phyloP scores from a whole-genome alignment of 2,329 filamentous ascomycete genomes.

The Fusarium sp. region DNA sequence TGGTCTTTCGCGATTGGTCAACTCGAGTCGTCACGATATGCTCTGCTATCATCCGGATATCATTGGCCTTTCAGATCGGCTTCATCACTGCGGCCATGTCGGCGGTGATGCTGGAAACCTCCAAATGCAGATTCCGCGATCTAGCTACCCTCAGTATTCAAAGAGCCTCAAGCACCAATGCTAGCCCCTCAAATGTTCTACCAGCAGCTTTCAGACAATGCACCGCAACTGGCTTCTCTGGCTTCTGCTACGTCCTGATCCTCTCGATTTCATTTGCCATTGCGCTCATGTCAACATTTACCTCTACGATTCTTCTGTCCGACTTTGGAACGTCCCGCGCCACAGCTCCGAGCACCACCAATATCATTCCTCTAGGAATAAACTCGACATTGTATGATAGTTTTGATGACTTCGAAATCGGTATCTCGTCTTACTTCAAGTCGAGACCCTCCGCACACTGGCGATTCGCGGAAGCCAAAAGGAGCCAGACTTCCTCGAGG shows the following conservation, averaged over 20 bases:
- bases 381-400: neutral
- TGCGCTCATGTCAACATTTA: neutral
- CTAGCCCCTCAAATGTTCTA: neutral
- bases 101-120: neutral
- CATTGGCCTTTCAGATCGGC: neutral
- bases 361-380: neutral
- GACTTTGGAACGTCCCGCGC: neutral
- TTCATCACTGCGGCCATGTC: neutral
- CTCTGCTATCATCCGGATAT: neutral
- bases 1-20: neutral
- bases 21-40: neutral
- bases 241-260: neutral
- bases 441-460: neutral
- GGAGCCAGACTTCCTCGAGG: neutral
- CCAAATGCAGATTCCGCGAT: neutral
- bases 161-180: neutral
- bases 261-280: neutral
- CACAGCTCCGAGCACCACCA: neutral
- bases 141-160: neutral
- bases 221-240: accelerated
- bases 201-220: neutral
- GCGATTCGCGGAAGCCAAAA: neutral
- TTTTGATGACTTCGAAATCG: neutral
- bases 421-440: neutral
- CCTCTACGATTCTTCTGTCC: slow-evolving; percentile 16